Conservation (phyloP, 2,329 filamentous ascomycete species). For the Emmonsiellopsis sp. region DNA sequence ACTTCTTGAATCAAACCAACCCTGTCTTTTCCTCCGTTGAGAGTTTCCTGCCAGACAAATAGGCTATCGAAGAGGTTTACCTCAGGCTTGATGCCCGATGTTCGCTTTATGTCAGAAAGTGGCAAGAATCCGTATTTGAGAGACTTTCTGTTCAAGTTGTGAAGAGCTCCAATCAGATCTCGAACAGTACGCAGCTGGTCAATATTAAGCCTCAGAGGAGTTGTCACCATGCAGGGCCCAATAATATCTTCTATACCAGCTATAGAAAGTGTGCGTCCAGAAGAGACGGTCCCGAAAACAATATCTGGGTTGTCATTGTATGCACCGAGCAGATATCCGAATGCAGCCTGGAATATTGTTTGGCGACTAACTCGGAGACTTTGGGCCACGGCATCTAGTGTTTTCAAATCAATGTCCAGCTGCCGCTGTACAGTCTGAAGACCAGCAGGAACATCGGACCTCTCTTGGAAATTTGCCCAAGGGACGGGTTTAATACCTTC, state of each 20-base stretch:
- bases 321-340: conserved; percentile 55
- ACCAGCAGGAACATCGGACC: conserved; percentile 16
- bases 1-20: conserved; percentile 43
- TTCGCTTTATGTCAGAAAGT: conserved; percentile 59
- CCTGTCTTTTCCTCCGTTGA: conserved; percentile 18
- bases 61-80: conserved; percentile 61
- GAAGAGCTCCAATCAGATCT: conserved; percentile 56
- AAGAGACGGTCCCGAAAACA: conserved; percentile 69
- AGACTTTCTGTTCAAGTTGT: conserved; percentile 55
- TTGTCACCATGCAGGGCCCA: conserved; percentile 68
- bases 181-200: conserved; percentile 40
- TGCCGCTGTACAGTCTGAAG: conserved; percentile 19
- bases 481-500: conserved; percentile 43
- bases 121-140: conserved; percentile 56
- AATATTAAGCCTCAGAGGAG: conserved; percentile 61
- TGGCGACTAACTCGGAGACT: conserved; percentile 50
- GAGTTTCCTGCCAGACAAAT: conserved; percentile 69
- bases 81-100: conserved; percentile 45
- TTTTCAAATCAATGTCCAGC: conserved; percentile 26
- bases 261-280: conserved; percentile 67
- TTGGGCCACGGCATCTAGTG: conserved; percentile 29
- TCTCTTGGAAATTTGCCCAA: conserved; percentile 51
- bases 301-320: conserved; percentile 59
- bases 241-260: conserved; percentile 60
- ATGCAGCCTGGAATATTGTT: conserved; percentile 64